Percentiles rank a stretch among this genome's conserved stretches.
Evolutionary conservation across 495 filamentous ascomycete genomes (phyloP).

Genomic region (Penicillium pancosmium): DNA sequence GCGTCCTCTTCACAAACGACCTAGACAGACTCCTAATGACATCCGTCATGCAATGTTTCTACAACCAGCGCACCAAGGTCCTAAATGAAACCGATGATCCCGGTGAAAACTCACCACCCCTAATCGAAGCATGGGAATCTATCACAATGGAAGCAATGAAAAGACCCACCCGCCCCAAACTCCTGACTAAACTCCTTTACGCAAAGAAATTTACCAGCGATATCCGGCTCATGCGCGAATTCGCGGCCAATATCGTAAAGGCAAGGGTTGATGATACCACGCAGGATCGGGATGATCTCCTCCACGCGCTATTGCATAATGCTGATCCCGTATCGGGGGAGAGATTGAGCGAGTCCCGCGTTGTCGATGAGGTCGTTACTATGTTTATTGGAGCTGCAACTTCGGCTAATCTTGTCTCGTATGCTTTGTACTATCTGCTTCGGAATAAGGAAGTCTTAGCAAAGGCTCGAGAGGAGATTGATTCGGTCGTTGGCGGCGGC

Average conservation of each 20-base stretch:
- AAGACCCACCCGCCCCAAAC: constrained; percentile 39
- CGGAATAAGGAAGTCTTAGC: constrained; percentile 32
- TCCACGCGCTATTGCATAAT: constrained; percentile 68
- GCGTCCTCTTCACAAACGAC: constrained; percentile 49
- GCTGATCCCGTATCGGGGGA: constrained; percentile 67
- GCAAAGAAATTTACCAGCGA: constrained; percentile 54
- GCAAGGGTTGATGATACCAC: constrained; percentile 30
- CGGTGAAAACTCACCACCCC: constrained; percentile 12
- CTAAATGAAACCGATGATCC: constrained; percentile 25
- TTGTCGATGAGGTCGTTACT: constrained; percentile 64
- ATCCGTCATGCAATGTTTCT: constrained; percentile 63
- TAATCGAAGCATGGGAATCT: constrained; percentile 38
- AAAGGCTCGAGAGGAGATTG: constrained; percentile 40
- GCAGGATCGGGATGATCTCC: constrained; percentile 57
- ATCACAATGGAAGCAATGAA: constrained; percentile 47
- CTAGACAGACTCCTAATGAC: constrained; percentile 73
- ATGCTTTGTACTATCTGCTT: constrained; percentile 42
- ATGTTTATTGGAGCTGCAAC: constrained; percentile 47
- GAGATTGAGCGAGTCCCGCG: constrained; percentile 57
- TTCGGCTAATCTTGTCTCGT: constrained; percentile 39
- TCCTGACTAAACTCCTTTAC: constrained; percentile 42
- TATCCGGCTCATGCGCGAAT: constrained; percentile 56
- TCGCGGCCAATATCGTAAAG: constrained; percentile 60
- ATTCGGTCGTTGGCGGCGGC: constrained; percentile 30
- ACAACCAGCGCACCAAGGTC: constrained; percentile 36